A percentile compares a stretch with the other conserved stretches of the same genome.
phyloP scores from a whole-genome alignment of 371 early-diverging fungal genomes.

The Zychaea mexicana region DNA sequence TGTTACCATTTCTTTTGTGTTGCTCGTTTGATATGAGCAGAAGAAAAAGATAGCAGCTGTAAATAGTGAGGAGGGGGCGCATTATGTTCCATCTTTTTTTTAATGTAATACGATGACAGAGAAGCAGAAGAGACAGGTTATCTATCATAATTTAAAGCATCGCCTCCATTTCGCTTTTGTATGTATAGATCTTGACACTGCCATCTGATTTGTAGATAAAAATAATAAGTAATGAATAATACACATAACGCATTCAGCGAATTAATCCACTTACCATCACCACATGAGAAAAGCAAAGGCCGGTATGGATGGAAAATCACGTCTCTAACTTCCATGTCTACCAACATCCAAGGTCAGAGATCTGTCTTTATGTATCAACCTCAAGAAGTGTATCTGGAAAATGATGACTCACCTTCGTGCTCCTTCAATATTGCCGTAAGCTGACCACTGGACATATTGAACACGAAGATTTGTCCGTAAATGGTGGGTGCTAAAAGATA shows the following conservation, averaged over 20 bases:
- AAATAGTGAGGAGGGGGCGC: not conserved
- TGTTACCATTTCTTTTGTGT: too few relatives aligned
- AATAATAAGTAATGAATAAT: too few relatives aligned
- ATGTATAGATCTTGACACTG: conserved; percentile 37
- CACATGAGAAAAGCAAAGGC: conserved; percentile 79
- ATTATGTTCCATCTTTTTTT: not conserved
- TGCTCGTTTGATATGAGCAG: not conserved
- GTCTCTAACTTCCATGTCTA: conserved; percentile 88
- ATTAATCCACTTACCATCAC: conserved; percentile 81
- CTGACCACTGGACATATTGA: conserved; percentile 72
- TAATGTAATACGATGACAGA: too few relatives aligned
- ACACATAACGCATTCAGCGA: too few relatives aligned
- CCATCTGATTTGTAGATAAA: conserved; percentile 23
- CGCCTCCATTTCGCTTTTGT: conserved; percentile 3
- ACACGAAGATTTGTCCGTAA: conserved; percentile 85
- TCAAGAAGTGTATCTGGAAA: not conserved
- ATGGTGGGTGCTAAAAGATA: conserved; percentile 87
- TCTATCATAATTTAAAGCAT: too few relatives aligned
- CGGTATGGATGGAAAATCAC: conserved; percentile 85
- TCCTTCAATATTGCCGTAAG: conserved; percentile 75
- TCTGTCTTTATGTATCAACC: not conserved
- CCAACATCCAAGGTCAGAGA: conserved; percentile 35
- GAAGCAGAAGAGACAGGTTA: too few relatives aligned
- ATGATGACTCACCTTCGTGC: conserved; percentile 77
- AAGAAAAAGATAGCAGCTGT: too few relatives aligned